Evolutionary conservation across 2,329 filamentous ascomycete genomes (phyloP).

Genomic region (Pezicula carpinea): DNA sequence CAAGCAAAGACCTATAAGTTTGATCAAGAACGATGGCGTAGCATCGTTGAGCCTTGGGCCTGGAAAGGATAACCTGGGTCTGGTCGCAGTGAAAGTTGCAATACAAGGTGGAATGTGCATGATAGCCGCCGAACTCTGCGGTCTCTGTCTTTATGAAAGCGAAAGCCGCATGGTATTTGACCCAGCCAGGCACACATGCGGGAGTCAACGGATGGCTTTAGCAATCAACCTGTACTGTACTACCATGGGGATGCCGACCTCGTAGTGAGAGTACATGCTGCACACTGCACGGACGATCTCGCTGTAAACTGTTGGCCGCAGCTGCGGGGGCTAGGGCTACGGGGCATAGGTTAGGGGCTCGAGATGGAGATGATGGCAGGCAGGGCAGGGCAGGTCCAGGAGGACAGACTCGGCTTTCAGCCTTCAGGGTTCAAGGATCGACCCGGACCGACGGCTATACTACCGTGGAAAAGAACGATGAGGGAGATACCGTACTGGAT

Average conservation of each 20-base stretch:
- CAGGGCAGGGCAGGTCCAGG: not conserved
- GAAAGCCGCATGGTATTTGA: not conserved
- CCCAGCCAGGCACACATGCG: not conserved
- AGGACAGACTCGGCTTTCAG: not conserved
- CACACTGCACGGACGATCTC: not conserved
- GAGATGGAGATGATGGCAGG: not conserved
- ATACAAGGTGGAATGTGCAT: slow-evolving; percentile 1
- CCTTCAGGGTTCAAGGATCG: slow-evolving; percentile 5
- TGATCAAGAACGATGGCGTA: slow-evolving; percentile 17
- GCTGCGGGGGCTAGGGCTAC: slow-evolving; percentile 10
- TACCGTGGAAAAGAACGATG: not conserved
- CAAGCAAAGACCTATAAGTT: slow-evolving; percentile 16
- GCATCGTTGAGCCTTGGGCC: slow-evolving; percentile 16
- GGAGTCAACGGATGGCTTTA: too few relatives aligned
- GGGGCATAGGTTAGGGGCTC: slow-evolving; percentile 9
- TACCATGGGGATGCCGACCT: not conserved
- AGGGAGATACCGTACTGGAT: not conserved
- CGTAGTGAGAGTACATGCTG: not conserved
- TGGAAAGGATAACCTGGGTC: slow-evolving; percentile 5
- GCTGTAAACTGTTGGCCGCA: slow-evolving; percentile 1
- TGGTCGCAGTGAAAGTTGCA: slow-evolving; percentile 15
- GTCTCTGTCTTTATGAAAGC: not conserved
- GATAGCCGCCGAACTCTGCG: slow-evolving; percentile 1
- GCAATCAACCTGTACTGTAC: not conserved
- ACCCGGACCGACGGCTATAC: slow-evolving; percentile 5